Evolutionary conservation across 371 early-diverging fungal species (phyloP), one percentile per base, ranked within the genome.

Genomic region (Blakeslea trispora): DNA sequence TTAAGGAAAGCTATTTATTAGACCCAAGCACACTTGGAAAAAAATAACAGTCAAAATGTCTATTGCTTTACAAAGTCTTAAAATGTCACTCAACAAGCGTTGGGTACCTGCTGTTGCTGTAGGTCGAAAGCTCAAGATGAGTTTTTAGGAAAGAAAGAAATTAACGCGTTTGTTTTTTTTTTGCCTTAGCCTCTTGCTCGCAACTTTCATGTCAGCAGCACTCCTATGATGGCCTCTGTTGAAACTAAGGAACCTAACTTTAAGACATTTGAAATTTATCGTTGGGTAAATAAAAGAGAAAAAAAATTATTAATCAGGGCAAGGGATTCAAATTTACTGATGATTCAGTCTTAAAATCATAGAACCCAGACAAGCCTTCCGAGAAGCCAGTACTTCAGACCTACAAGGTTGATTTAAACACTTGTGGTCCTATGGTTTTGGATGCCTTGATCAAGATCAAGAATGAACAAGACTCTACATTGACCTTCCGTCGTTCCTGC

Each of bases 371-470:
- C 61, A 74, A 68, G 23, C 96, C 98, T 4, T 77, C 87, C 5
- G 92, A 86, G 59, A 94, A 96, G 82, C 98, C 98, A 40, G 72
- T 75, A 49, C 79, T 96, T 58, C 88, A 94, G 67, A 81, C 77
- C 22, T 97, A 95, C 79, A 75, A 88, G 72, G 81, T 97, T 35
- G 94, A 97, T 71, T 76, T 95, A 75, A 92, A 91, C 81, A 51
- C 77, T 42, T 94, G 94, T 69, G 96, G 96, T 31, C 96, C 96
- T 55, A 96, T 96, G 96, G 81, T 95, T 17, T 84, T 96, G 44
- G 97, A 97, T 71, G 96, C 95, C 15, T 71, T 95, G 45, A 89
- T 95, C 71, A 94, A 96, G 72, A 95, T 96, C 69, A 97, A 97
- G 81, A 95, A 96, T 75, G 95, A 96, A 69, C 81, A 88, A 28